phyloP scores from a whole-genome alignment of 805 yeast genomes.

The Candida lessepsii region DNA sequence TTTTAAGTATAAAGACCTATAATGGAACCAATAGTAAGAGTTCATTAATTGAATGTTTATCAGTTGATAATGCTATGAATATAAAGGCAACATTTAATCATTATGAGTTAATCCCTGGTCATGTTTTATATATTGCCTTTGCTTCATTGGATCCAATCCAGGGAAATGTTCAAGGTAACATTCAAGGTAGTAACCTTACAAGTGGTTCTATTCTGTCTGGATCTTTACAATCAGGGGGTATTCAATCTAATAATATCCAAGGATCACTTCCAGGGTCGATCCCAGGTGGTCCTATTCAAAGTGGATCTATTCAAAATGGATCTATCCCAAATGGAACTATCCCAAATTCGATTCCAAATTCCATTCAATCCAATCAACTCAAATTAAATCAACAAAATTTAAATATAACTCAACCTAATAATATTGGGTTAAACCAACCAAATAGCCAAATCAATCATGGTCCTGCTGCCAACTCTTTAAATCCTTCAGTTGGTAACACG shows the following conservation, averaged over 20 bases:
- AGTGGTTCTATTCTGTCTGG: no score
- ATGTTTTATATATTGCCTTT: slow-evolving; percentile 74
- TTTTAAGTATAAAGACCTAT: slow-evolving; percentile 20
- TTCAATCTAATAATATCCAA: background rate
- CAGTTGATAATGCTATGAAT: slow-evolving; percentile 71
- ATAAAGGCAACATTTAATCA: slow-evolving; percentile 80
- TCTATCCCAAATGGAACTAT: slow-evolving; percentile 11
- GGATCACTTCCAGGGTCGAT: no score
- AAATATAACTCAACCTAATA: no score
- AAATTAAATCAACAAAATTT: background rate
- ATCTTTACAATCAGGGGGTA: no score
- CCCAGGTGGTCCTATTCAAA: no score
- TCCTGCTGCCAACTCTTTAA: no score
- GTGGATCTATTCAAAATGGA: no score
- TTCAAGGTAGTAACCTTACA: no score
- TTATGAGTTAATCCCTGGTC: slow-evolving; percentile 78
- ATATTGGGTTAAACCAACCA: no score
- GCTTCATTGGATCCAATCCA: slow-evolving; percentile 43
- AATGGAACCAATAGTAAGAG: slow-evolving; percentile 21
- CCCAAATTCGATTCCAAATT: background rate
- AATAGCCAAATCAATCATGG: background rate
- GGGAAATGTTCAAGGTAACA: background rate
- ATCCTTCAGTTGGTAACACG: no score
- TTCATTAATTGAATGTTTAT: slow-evolving; percentile 65
- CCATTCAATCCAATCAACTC: background rate